Conservation (phyloP, 139 green algal species). For the Coelastrella sp. region DNA sequence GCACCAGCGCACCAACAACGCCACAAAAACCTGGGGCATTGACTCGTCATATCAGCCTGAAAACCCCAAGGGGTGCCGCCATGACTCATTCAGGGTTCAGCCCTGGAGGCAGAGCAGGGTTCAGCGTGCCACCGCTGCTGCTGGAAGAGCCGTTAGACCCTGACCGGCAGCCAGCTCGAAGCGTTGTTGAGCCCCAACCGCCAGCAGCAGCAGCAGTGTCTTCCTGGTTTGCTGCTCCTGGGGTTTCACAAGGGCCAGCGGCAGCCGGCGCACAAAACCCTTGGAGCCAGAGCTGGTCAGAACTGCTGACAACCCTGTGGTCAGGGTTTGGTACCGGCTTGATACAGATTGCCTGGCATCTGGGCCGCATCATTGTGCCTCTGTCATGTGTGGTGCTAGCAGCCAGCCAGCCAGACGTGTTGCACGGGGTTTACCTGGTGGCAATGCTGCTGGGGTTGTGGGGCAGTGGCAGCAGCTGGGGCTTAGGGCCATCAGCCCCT, state of each 20-base stretch:
- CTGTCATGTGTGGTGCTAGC: constrained; percentile 31
- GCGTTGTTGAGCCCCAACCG: neutral
- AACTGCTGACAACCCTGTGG: neutral
- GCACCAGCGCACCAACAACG: neutral
- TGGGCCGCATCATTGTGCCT: neutral
- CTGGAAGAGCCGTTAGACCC: too few relatives aligned
- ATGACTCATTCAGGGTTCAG: neutral
- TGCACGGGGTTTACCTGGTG: constrained; percentile 41
- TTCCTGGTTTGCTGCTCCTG: neutral
- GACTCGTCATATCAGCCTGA: constrained; percentile 14
- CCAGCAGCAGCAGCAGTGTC: neutral
- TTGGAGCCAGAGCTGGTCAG: neutral
- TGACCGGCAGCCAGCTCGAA: neutral
- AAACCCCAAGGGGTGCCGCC: neutral
- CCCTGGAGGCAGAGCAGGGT: neutral
- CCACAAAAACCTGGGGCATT: neutral
- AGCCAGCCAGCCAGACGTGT: constrained; percentile 24
- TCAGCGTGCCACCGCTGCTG: neutral
- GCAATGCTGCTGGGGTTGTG: neutral
- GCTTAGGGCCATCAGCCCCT: neutral
- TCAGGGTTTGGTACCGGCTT: constrained; percentile 26
- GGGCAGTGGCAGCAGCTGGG: neutral
- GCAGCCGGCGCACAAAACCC: neutral
- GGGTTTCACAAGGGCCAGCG: neutral
- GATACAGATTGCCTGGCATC: constrained; percentile 26